Conservation (phyloP, 2,329 filamentous ascomycete genomes). For the Ophiostoma angusticollis region DNA sequence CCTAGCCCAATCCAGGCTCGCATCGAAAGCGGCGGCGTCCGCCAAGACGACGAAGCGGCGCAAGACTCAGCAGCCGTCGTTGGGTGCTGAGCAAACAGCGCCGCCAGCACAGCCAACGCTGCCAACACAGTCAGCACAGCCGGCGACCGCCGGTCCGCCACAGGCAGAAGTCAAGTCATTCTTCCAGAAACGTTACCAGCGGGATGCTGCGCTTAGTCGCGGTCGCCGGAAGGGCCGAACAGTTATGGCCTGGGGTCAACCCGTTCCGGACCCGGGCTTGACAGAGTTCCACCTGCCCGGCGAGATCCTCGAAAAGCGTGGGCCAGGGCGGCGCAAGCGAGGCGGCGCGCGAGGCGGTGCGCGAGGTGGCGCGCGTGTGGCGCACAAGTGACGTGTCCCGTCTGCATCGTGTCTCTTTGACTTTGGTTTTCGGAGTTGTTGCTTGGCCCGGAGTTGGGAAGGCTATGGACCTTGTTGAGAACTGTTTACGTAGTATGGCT, state of each 20-base stretch:
- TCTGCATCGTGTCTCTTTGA: no score
- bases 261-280: conserved; percentile 60
- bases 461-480: no score
- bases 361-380: not conserved
- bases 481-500: no score
- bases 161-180: conserved; percentile 70
- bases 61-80: conserved; percentile 2
- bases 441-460: no score
- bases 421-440: no score
- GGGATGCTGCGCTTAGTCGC: conserved; percentile 65
- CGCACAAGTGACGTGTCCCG: not conserved
- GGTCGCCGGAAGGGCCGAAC: conserved; percentile 56
- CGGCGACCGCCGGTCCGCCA: conserved; percentile 22
- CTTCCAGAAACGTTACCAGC: conserved; percentile 66
- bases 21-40: not conserved
- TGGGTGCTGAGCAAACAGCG: not conserved
- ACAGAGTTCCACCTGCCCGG: conserved; percentile 63
- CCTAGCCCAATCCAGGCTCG: conserved; percentile 35
- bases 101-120: not conserved
- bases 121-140: conserved; percentile 5
- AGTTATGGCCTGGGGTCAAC: conserved; percentile 67
- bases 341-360: not conserved
- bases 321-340: conserved; percentile 28
- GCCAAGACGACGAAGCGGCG: conserved; percentile 12
- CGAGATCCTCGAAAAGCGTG: conserved; percentile 39